Base-by-base conservation (phyloP, 345 rosid species). In the Iberis pinnata region DNA sequence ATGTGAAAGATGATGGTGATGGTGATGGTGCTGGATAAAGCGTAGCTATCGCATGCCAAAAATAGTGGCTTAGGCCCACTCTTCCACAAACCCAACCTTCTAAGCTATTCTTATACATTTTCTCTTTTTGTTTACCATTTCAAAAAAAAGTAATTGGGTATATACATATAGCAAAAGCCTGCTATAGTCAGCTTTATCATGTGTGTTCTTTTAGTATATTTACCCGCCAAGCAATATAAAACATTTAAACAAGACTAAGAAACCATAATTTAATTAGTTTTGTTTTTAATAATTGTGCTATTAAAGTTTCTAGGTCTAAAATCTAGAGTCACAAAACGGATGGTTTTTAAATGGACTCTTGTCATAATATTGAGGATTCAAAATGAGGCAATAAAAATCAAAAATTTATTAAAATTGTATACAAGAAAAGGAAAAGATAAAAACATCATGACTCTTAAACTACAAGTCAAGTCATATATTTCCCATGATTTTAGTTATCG, bases 21-120 rank as follows among this genome's bases (percentile, higher is more conserved):
- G 56, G 65, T 59, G 66, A 67, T 67, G 71, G 40, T 61, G 72
- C 72, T 60, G 72, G 72, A 49, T 61, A 54, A 68, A 68, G 72
- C 45, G 60, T 60, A 60, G 66, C 58, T 15, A 57, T 43, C 49
- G 62, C 76, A 67, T 65, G 70, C 71, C 58, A 44, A 37, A 27
- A 49, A 56, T 49, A 67, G 76, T 48, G 72, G 47, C 33, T 24
- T 46, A 53, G 72, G 58, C 80, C 82, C 76, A 71, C 69, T 43
- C 10, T 27, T 70, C 65, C 74, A 67, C 57, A 60, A 50, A 63
- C 65, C 54, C 68, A 43, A 53, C 43, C 46, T 59, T 41, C 42
- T 64, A 20, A 64, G 45, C 37, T 22, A 56, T 31, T 58, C 13
- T 58, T 52, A 45, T 43, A 2, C n/a, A 1, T 20, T 50, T n/a